Conservation (phyloP, 106 monocot species). For the Triglochin maritima region DNA sequence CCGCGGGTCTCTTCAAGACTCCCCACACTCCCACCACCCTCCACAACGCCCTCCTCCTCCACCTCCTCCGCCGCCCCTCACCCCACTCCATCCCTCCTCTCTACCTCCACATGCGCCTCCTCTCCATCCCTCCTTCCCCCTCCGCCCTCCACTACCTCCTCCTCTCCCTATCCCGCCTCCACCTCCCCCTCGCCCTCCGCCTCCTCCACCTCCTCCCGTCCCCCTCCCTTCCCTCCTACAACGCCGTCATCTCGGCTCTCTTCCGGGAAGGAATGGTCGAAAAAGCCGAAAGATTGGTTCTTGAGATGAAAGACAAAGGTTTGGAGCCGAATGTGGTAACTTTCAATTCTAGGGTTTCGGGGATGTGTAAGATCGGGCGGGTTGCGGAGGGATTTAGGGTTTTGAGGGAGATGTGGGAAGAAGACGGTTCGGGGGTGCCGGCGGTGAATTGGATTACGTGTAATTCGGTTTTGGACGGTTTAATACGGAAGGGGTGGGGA, state of each 20-base stretch:
- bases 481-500: slow-evolving; percentile 42
- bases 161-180: slow-evolving; percentile 7
- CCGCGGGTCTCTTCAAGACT: too few species aligned
- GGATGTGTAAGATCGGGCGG: slow-evolving; percentile 62
- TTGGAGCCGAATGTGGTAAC: slow-evolving; percentile 74
- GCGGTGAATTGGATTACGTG: slow-evolving; percentile 55
- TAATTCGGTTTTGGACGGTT: slow-evolving; percentile 63
- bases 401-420: slow-evolving; percentile 72
- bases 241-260: slow-evolving; percentile 68
- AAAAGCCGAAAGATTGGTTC: slow-evolving; percentile 67
- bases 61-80: too few species aligned
- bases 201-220: slow-evolving; percentile 17
- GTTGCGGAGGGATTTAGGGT: slow-evolving; percentile 52
- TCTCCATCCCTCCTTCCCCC: not conserved
- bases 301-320: slow-evolving; percentile 51
- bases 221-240: slow-evolving; percentile 27
- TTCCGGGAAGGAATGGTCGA: slow-evolving; percentile 45
- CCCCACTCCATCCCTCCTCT: too few species aligned
- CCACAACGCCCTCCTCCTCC: too few species aligned
- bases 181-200: slow-evolving; percentile 2
- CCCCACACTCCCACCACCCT: too few species aligned
- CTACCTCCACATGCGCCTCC: too few species aligned
- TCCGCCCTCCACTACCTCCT: slow-evolving; percentile 20
- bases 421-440: slow-evolving; percentile 37
- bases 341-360: slow-evolving; percentile 82